These are phyloP conservation scores for Zalaria obscura DNA, from an alignment of 2,329 filamentous ascomycete genomes.

Conservation along the genomic window DNA sequence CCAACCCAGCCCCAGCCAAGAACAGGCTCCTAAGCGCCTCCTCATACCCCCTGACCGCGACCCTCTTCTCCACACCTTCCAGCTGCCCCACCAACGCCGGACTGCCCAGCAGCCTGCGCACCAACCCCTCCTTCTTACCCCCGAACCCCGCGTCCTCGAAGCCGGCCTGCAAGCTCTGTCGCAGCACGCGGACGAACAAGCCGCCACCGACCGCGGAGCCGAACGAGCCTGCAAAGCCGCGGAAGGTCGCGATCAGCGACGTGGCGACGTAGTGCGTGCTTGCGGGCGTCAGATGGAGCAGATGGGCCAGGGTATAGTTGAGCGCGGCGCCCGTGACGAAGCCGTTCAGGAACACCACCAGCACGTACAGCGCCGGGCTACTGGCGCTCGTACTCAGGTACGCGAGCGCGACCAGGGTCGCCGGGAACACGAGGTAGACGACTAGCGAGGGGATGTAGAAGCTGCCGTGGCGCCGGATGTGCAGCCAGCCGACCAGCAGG, in stretches of 20 bases:
- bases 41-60: conserved; percentile 41
- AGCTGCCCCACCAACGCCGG: conserved; percentile 40
- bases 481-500: conserved; percentile 57
- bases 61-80: conserved; percentile 31
- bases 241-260: conserved; percentile 63
- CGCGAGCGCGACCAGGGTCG: conserved; percentile 44
- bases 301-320: conserved; percentile 70
- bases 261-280: conserved; percentile 62
- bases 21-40: conserved; percentile 40
- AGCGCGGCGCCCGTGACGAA: conserved; percentile 56
- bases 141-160: conserved; percentile 36
- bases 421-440: conserved; percentile 46
- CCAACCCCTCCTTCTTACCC: conserved; percentile 27
- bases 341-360: conserved; percentile 54
- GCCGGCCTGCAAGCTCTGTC: conserved; percentile 38
- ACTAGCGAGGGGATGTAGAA: conserved; percentile 45
- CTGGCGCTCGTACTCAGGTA: conserved; percentile 39
- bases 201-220: conserved; percentile 69
- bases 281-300: conserved; percentile 55
- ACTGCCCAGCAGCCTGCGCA: conserved; percentile 43
- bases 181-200: conserved; percentile 51
- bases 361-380: conserved; percentile 39
- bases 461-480: conserved; percentile 57
- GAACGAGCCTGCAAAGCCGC: conserved; percentile 70
- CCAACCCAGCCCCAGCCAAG: conserved; percentile 34